phyloP scores from a whole-genome alignment of 2,329 filamentous ascomycete species.

The Aspergillus persii region DNA sequence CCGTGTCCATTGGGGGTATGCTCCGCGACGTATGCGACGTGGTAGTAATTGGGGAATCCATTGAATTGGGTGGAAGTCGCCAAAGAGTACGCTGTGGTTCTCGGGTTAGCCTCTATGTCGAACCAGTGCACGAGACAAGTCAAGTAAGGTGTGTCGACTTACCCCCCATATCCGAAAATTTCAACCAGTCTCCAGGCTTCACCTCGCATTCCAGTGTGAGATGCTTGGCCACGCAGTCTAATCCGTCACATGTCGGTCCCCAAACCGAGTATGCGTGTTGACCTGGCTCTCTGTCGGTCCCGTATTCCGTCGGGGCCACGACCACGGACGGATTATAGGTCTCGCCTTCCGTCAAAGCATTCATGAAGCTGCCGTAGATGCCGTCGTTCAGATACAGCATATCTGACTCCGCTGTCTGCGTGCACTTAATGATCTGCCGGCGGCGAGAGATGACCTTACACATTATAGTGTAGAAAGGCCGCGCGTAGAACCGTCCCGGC shows the following conservation, averaged over 20 bases:
- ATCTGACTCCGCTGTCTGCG: conserved; percentile 5
- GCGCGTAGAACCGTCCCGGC: conserved; percentile 25
- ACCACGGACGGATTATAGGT: conserved; percentile 6
- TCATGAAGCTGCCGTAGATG: conserved; percentile 26
- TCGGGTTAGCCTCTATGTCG: neutral
- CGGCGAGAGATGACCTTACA: conserved; percentile 23
- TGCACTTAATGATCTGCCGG: conserved; percentile 5
- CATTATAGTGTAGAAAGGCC: conserved; percentile 21
- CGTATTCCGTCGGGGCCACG: too few species aligned
- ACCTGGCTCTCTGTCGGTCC: neutral
- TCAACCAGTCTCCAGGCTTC: conserved; percentile 26
- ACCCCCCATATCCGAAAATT: conserved; percentile 30
- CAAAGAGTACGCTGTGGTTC: conserved; percentile 16
- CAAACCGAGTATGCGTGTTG: conserved; percentile 24
- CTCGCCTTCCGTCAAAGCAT: conserved; percentile 15
- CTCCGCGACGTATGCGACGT: conserved; percentile 13
- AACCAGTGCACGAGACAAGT: neutral
- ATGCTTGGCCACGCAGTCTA: conserved; percentile 22
- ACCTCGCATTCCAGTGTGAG: conserved; percentile 16
- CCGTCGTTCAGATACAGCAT: conserved; percentile 32
- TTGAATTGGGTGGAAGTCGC: conserved; percentile 24
- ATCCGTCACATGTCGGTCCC: conserved; percentile 30
- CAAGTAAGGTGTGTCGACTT: neutral
- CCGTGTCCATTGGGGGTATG: neutral
- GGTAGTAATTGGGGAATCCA: conserved; percentile 17